phyloP scores from a whole-genome alignment of 495 filamentous ascomycete genomes.

The Daldinia decipiens region DNA sequence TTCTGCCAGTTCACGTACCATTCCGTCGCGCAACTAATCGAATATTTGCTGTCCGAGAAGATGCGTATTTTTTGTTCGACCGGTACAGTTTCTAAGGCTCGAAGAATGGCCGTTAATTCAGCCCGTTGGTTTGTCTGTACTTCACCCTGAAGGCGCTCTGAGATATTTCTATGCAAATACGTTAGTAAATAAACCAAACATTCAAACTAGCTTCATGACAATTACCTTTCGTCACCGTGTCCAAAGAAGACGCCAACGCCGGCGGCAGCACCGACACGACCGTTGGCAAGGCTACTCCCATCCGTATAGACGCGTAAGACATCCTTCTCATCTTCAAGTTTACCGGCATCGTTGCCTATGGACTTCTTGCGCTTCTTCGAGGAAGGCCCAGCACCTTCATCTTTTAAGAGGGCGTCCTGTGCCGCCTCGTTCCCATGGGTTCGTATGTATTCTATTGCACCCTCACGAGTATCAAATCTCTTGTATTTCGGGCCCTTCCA shows the following conservation, averaged over 20 bases:
- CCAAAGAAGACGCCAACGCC: conserved; percentile 93
- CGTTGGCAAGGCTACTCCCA: conserved; percentile 84
- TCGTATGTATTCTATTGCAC: conserved; percentile 69
- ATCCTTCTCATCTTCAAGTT: conserved; percentile 59
- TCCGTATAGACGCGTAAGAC: conserved; percentile 87
- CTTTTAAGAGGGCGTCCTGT: conserved; percentile 62
- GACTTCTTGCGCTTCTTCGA: conserved; percentile 47
- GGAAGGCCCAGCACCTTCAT: conserved; percentile 40
- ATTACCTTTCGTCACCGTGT: conserved; percentile 73
- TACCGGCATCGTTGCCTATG: conserved; percentile 45
- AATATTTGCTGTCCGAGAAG: conserved; percentile 84
- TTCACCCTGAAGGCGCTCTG: conserved; percentile 77
- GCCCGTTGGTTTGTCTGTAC: conserved; percentile 94
- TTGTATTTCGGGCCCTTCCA: conserved; percentile 82
- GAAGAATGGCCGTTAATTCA: conserved; percentile 86
- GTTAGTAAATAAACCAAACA: conserved; percentile 20
- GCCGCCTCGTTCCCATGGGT: conserved; percentile 63
- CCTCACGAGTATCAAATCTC: conserved; percentile 77
- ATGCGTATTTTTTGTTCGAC: conserved; percentile 61
- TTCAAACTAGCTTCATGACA: conserved; percentile 19
- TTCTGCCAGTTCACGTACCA: conserved; percentile 84
- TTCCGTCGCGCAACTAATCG: conserved; percentile 86
- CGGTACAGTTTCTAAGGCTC: conserved; percentile 81
- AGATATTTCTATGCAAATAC: conserved; percentile 75
- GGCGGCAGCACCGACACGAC: conserved; percentile 72